Base-by-base conservation (phyloP, 2,329 filamentous ascomycete genomes). In the Aspergillus puulaauensis region DNA sequence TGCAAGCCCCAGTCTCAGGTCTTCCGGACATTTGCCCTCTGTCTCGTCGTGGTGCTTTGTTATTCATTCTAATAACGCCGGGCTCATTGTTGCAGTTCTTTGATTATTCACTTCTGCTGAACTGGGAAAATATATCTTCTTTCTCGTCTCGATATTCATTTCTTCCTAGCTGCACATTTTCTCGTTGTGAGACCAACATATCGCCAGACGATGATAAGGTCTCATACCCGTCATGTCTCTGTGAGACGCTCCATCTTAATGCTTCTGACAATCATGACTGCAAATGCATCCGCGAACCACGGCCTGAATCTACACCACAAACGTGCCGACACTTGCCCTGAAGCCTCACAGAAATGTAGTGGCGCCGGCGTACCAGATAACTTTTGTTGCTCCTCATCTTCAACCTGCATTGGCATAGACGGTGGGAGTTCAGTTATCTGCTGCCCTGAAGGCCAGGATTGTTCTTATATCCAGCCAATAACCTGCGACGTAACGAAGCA, bases 331-430 rank as follows among this genome's bases (percentile, higher is more conserved):
- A 62, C 63, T 3, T 77, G 75, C 56, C 65, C 74, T 3, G 61
- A 54, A n/a, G 65, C 68, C 11, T 76, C 69, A 48, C 63, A 66
- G n/a, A 64, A 64, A 41, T 79, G 78, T 59, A 70, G 69, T 23
- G 68, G 71, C 21, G 58, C 69, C 7, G 68, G 71, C 4, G 64
- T 80, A 27, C 76, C 77, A 7, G 66, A 66, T 15, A 67, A 72
- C 50, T 81, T 80, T 63, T 79, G 76, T 63, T 81, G 79, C 56
- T 66, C 74, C 21, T 69, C 71, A 33, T 69, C 65, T 9, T 70
- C 70, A 15, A 74, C 68, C 40, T 81, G 79, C 60, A 64, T 79
- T 49, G 72, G 71, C 44, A 56, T 80, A 37, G 78, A 80, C 58
- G 63, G 69, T 52, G 71, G 68, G 11, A 77, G 68, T 35, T 76